A percentile compares a stretch with the other conserved stretches of the same genome.
Conservation (phyloP, 306 rosid species). For the Parietaria judaica region DNA sequence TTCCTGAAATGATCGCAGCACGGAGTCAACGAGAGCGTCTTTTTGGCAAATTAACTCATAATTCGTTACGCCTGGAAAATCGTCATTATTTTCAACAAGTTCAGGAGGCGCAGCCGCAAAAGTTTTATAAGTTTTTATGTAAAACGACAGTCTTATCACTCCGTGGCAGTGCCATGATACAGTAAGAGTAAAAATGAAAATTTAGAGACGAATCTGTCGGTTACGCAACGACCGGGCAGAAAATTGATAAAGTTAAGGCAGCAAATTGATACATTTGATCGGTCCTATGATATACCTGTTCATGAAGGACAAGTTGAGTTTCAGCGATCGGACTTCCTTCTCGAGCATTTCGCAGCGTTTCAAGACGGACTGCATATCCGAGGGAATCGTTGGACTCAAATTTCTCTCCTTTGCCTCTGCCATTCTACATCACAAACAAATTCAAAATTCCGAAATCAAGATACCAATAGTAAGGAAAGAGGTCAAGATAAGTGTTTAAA, state of each 20-base stretch:
- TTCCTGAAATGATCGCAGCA: constrained; percentile 45
- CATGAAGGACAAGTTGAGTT: constrained; percentile 89
- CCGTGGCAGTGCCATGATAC: too few relatives aligned
- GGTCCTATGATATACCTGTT: constrained; percentile 48
- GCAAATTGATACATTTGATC: too few relatives aligned
- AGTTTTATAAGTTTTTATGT: too few relatives aligned
- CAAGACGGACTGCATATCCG: constrained; percentile 75
- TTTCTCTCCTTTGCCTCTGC: constrained; percentile 96
- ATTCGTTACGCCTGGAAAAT: too few relatives aligned
- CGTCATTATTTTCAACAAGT: too few relatives aligned
- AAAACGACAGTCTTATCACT: too few relatives aligned
- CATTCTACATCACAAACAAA: constrained; percentile 52
- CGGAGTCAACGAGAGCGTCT: too few relatives aligned
- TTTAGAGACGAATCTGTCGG: too few relatives aligned
- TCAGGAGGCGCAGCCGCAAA: too few relatives aligned
- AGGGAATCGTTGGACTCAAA: constrained; percentile 65
- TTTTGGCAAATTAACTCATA: too few relatives aligned
- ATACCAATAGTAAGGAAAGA: background rate
- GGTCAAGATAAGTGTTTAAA: background rate
- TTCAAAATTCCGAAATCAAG: constrained; percentile 2
- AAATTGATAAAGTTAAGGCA: background rate
- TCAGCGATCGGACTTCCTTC: constrained; percentile 89
- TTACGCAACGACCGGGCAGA: background rate
- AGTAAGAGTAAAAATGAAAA: too few relatives aligned
- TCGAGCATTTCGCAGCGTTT: constrained; percentile 88